phyloP scores from a whole-genome alignment of 2,329 filamentous ascomycete species.

The Botryotinia convoluta region DNA sequence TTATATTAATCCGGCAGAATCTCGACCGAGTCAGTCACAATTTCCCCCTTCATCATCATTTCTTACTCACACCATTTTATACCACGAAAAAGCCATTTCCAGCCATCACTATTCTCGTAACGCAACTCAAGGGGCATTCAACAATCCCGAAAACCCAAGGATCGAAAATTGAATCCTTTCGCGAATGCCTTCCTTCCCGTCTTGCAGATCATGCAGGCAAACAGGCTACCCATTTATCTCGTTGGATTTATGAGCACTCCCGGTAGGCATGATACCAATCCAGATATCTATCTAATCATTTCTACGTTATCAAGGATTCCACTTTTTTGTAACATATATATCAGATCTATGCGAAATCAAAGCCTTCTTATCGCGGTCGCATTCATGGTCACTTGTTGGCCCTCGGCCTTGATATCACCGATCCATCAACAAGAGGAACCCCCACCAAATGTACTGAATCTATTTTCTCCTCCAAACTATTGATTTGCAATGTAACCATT shows the following conservation, averaged over 20 bases:
- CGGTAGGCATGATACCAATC: no score
- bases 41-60: background rate
- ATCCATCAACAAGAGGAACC: background rate
- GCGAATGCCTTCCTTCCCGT: background rate
- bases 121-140: background rate
- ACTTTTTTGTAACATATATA: no score
- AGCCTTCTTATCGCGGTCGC: background rate
- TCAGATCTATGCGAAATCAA: background rate
- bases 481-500: background rate
- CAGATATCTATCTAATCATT: background rate
- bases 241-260: background rate
- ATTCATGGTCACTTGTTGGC: background rate
- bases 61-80: background rate
- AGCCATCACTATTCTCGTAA: background rate
- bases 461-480: background rate
- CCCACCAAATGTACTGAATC: background rate
- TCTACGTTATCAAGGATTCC: background rate
- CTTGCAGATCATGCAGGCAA: background rate
- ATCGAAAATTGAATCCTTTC: background rate
- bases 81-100: background rate
- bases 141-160: no score
- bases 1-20: background rate
- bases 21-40: background rate
- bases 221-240: background rate
- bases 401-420: background rate